phyloP scores from a whole-genome alignment of 179 eudicot genomes.

The Gypsophila paniculata region DNA sequence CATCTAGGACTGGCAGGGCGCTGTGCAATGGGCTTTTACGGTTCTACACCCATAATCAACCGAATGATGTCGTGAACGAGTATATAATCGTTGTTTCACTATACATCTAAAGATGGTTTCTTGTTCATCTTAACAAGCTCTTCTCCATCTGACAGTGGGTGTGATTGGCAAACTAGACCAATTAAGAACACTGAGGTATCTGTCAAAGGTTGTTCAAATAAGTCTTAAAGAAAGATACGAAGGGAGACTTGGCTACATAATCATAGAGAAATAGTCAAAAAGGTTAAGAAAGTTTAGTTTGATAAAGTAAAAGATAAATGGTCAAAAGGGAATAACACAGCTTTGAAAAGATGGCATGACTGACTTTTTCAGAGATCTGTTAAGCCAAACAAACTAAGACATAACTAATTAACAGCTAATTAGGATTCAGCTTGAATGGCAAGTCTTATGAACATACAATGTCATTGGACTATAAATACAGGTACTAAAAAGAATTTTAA shows the following conservation, averaged over 20 bases:
- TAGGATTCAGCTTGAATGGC: background rate
- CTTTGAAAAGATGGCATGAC: constrained; percentile 13
- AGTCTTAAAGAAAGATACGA: background rate
- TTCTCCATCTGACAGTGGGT: background rate
- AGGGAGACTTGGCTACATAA: constrained; percentile 1
- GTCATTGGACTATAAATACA: background rate
- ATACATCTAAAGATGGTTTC: no score
- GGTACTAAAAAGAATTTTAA: background rate
- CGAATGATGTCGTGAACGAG: no score
- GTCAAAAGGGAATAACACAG: constrained; percentile 16
- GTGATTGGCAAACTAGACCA: background rate
- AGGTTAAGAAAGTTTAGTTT: background rate
- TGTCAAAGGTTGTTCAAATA: constrained; percentile 2
- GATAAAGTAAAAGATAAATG: constrained; percentile 3
- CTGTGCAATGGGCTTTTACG: no score
- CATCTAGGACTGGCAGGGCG: no score
- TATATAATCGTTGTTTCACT: no score
- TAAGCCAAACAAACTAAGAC: background rate
- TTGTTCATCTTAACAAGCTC: no score
- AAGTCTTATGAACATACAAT: background rate
- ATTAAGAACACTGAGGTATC: background rate
- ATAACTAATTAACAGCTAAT: background rate
- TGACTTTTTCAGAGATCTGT: background rate
- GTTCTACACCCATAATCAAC: no score
- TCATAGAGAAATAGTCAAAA: constrained; percentile 24